Conservation (phyloP, 179 eudicot species). For the Beta macrorhiza region DNA sequence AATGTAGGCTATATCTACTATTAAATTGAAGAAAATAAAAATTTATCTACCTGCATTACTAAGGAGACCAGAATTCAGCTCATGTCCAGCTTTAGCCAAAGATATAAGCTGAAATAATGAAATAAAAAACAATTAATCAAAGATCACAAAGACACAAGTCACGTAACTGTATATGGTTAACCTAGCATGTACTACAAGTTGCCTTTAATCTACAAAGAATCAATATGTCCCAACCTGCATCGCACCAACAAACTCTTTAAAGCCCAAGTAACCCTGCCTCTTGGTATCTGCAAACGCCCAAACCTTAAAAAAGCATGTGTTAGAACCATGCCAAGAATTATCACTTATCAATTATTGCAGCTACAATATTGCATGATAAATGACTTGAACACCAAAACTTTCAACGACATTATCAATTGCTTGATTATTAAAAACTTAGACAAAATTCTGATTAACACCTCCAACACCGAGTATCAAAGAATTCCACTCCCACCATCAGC, state of each 20-base stretch:
- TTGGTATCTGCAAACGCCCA: slow-evolving; percentile 92
- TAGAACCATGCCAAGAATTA: slow-evolving; percentile 5
- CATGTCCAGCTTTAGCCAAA: slow-evolving; percentile 79
- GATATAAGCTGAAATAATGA: slow-evolving; percentile 53
- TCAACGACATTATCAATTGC: no score
- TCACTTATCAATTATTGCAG: neutral
- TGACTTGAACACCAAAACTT: no score
- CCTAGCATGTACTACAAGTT: neutral
- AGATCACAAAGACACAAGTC: neutral
- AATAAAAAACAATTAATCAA: neutral
- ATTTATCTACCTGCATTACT: slow-evolving; percentile 44
- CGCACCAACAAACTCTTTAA: slow-evolving; percentile 74
- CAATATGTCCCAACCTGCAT: slow-evolving; percentile 69
- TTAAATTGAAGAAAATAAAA: neutral
- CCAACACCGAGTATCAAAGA: no score
- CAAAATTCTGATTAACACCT: no score
- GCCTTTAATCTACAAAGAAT: neutral
- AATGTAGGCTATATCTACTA: neutral
- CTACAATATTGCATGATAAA: neutral
- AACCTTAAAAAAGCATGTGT: slow-evolving; percentile 42
- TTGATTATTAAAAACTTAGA: no score
- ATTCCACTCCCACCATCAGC: no score
- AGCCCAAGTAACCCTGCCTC: slow-evolving; percentile 83
- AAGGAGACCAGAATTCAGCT: slow-evolving; percentile 55
- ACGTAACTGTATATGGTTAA: neutral